A percentile compares a stretch with the other conserved stretches of the same genome.
Conservation (phyloP, 257 asterid species). For the Scutellaria baicalensis region DNA sequence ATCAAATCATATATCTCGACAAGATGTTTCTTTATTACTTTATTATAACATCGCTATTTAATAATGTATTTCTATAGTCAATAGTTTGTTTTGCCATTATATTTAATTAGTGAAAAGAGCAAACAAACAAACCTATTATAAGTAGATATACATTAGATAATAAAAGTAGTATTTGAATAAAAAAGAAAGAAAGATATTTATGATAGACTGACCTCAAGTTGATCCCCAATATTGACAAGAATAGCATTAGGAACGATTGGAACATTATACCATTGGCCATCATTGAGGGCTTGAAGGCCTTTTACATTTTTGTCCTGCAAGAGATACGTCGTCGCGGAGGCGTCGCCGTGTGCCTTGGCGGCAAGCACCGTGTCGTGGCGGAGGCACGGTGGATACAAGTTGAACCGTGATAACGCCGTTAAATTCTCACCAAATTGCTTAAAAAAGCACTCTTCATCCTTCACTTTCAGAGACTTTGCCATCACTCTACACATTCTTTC, state of each 20-base stretch:
- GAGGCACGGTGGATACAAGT: conserved; percentile 34
- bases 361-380: conserved; percentile 31
- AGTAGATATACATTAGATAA: too few relatives aligned
- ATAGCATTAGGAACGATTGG: conserved; percentile 25
- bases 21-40: too few relatives aligned
- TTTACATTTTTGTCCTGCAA: conserved; percentile 30
- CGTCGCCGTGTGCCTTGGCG: conserved; percentile 36
- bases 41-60: too few relatives aligned
- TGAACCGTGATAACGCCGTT: conserved; percentile 21
- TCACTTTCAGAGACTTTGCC: conserved; percentile 26
- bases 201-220: conserved; percentile 16
- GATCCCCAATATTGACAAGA: conserved; percentile 24
- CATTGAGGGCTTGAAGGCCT: conserved; percentile 26
- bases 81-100: too few relatives aligned
- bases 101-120: too few relatives aligned
- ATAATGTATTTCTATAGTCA: too few relatives aligned
- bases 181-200: too few relatives aligned
- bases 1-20: too few relatives aligned
- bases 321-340: conserved; percentile 25
- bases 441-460: conserved; percentile 26
- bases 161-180: too few relatives aligned
- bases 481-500: conserved; percentile 19
- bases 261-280: conserved; percentile 22
- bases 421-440: conserved; percentile 28
- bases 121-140: too few relatives aligned